Conservation (phyloP, 2,329 filamentous ascomycete genomes). For the Penicillium sclerotiorum region DNA sequence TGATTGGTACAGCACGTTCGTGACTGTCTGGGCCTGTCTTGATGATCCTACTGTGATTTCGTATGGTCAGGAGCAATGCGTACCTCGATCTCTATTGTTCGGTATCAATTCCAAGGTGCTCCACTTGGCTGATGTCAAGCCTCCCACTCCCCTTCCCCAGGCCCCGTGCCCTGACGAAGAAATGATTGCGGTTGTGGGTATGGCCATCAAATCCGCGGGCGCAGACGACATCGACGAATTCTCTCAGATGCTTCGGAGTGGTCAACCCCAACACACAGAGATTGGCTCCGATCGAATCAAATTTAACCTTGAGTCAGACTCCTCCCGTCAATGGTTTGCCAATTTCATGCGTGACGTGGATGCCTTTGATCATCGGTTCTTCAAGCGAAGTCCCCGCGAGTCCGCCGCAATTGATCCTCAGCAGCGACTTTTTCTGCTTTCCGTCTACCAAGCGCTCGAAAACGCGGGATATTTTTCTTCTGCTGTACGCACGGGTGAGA, state of each 20-base stretch:
- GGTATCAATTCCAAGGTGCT: no score
- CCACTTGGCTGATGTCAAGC: no score
- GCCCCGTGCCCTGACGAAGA: slow-evolving; percentile 13
- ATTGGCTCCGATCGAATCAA: slow-evolving; percentile 20
- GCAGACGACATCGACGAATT: slow-evolving; percentile 41
- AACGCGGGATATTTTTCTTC: slow-evolving; percentile 32
- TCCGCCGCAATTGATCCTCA: slow-evolving; percentile 33
- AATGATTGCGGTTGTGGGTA: slow-evolving; percentile 43
- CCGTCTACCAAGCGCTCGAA: slow-evolving; percentile 37
- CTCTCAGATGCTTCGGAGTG: slow-evolving; percentile 31
- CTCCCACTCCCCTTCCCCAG: not conserved
- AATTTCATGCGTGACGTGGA: slow-evolving; percentile 23
- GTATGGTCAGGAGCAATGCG: no score
- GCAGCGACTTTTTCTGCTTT: slow-evolving; percentile 30
- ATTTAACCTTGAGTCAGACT: not conserved
- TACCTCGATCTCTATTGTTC: no score
- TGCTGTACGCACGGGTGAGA: not conserved
- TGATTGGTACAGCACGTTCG: no score
- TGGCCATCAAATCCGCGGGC: slow-evolving; percentile 38
- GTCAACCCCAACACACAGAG: slow-evolving; percentile 34
- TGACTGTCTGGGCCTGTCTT: no score
- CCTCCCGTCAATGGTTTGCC: slow-evolving; percentile 11
- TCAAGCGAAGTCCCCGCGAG: slow-evolving; percentile 33
- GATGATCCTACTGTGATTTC: no score
- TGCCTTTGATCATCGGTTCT: slow-evolving; percentile 38